Base-by-base conservation (phyloP, 129 eudicot genomes). In the Kitagawia praeruptora region DNA sequence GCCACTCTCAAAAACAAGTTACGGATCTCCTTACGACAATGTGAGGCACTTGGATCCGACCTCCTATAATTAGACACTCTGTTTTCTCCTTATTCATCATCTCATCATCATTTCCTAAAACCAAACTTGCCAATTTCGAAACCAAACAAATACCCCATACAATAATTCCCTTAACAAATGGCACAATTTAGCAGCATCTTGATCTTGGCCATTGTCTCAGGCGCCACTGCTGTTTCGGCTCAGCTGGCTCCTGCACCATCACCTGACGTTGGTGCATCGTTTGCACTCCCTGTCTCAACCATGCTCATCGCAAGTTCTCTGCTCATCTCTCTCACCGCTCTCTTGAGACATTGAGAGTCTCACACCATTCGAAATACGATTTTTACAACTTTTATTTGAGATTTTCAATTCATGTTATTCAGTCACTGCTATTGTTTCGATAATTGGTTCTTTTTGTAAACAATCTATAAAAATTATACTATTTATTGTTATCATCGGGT, bases 181-280 rank as follows among this genome's bases (percentile, higher is more conserved):
- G 84, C 82, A 3, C 87, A 75, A 27, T 21, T 64, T 25, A 84
- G 73, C 77, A 79, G 56, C 74, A 37, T 39, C 77, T 28, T 78
- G 16, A 16, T 74, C 18, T 39, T 80, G 8, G 75, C 79, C 39
- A 45, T 58, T 25, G 54, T 80, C n/a, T 51, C 48, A 0, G 80
- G 75, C 13, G 54, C 40, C 8, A 80, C 81, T n/a, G 53, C 82
- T 10, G 85, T 79, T 15, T 75, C 85, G 12, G 88, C 85, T 0
- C 83, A 85, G 51, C 8, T 39, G 76, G 85, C 86, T 1, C 85
- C 89, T 1, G 78, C 87, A 2, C 89, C 89, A 10, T 27, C 87
- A 10, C 87, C 85, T 1, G 83, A 67, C 11, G 83, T 81, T 46
- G 89, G 87, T 64, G 81, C 87, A 13, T 85, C 83, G 0, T 78